Evolutionary conservation across 2,329 filamentous ascomycete species (phyloP), one percentile per base, ranked within the genome.

Genomic region (Botrytis fabae): DNA sequence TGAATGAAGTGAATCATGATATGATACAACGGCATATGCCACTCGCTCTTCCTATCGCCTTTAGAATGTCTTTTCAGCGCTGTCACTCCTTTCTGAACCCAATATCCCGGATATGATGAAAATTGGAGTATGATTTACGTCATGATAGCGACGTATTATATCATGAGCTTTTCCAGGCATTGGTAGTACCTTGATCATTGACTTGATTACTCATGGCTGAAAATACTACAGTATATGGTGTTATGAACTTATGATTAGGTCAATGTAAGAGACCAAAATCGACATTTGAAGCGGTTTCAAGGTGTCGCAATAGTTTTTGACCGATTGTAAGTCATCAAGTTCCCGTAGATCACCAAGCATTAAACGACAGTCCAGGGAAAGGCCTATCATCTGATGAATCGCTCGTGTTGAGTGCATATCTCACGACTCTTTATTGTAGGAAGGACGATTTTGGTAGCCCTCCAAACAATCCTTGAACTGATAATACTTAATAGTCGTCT

Each of bases 381-480:
- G 4, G 48, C 20, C 32, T 57, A 9, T 16, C 14, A 65, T 65
- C 35, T 25, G 5, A 68, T 57, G 2, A 22, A 57, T 57, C 20
- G 16, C 48, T 40, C 18, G 25, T 32, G 18, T 25, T 42, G 48
- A 28, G 25, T n/a, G 54, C 10, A 57, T 35, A 32, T 10, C 2
- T 57, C 40, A 57, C 22, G 35, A 42, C 9, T 16, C 12, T 28
- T 7, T 1, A 40, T 54, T 48, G 40, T 2, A 25, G 12, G 48
- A 1, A 28, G 65, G 48, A 28, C 16, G 48, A 9, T 10, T 42
- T 20, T 42, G 8, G n/a, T 42, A 57, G 48, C 42, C 48, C 12
- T 42, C 48, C 35, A 42, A 10, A 18, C 65, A 68, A 57, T 68
- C 65, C n/a, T 57, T 68, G 18, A 68, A 68, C 22, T 48, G 65